Evolutionary conservation across 148 eudicot genomes (phyloP), one percentile per base, ranked within the genome.

Genomic region (Nepenthes mirabilis): DNA sequence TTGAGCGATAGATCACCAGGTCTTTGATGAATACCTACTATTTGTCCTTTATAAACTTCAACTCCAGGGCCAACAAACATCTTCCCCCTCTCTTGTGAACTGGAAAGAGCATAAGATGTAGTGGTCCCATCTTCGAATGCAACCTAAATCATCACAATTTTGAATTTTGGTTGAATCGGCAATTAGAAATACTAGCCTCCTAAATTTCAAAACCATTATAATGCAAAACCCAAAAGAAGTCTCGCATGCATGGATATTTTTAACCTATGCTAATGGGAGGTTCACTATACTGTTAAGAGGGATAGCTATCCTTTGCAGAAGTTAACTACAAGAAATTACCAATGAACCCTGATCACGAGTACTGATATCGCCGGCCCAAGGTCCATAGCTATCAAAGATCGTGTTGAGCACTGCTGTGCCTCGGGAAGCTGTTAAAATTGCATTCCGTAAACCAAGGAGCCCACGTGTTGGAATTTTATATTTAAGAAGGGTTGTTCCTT

Each of bases 391-490:
- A 56, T 93, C 98, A 77, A 93, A 93, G 75, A 93, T 80, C 23
- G 98, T 88, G 76, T 93, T 93, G 60, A 93, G 82, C 67, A 93
- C 71, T 65, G 98, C 98, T 40, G 98, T 93, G 68, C 98, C 98
- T 62, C 98, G 86, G 65, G 98, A 85, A 61, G 95, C 98, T 3
- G 95, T 88, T 47, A 93, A 73, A 68, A 88, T 86, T 36, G 95
- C 85, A 79, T 93, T 93, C 64, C 98, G 61, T 74, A 88, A 61
- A 47, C 98, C 96, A 63, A 91, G 79, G 70, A 93, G 98, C 52
- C 98, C 98, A 75, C 98, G 90, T 37, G 98, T 93, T 65, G 98
- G 98, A 59, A 88, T 88, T 78, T 77, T 88, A 68, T 88, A 88
- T 64, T 84, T 88, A 47, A 93, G 68, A 6, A 86, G 33, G 48